Base-by-base conservation (phyloP, 108 stramenopile genomes). In the Cyclostephanos invisitatus region DNA sequence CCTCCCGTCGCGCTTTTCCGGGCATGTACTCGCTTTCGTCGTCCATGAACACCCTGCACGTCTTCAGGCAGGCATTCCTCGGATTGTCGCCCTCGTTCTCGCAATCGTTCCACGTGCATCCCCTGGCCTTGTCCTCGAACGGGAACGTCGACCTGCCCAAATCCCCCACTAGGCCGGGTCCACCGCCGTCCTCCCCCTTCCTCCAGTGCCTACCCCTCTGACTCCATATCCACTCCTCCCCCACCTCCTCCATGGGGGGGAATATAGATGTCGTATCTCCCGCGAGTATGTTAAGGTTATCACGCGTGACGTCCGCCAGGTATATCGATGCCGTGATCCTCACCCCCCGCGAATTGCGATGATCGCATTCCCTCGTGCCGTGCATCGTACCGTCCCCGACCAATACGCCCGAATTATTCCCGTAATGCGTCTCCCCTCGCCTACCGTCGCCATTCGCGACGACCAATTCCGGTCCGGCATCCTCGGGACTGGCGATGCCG, bases 401-500 rank as follows among this genome's bases (percentile, higher is more conserved):
- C 29, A 37, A 7, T 22, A 36, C 32, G n/a, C 58, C 56, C 24
- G 27, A 28, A 29, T 57, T 57, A 3, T 28, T 12, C 12, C 56
- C 58, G 32, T 59, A 59, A n/a, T 37, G 17, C 10, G 58, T 59
- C 29, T 59, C 58, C 27, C 58, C 58, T 15, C 32, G 36, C 29
- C 58, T 27, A 5, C 32, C 58, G 0, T 17, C 58, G 5, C 29
- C 58, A 10, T 28, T 38, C 62, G 70, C 77, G 18, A 87, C 72
- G 25, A 85, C 67, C 0, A 91, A 44, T 49, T 91, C 90, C n/a
- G 90, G 90, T 6, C 81, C 83, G 0, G 86, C 79, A 27, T 77
- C 74, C 3, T 77, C 75, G 14, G 78, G 87, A 9, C 72, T 63
- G 0, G 75, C 21, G 18, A 91, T 75, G 14, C 87, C 87, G 20